Evolutionary conservation across 257 asterid species (phyloP).

Genomic region (Solanum virginianum): DNA sequence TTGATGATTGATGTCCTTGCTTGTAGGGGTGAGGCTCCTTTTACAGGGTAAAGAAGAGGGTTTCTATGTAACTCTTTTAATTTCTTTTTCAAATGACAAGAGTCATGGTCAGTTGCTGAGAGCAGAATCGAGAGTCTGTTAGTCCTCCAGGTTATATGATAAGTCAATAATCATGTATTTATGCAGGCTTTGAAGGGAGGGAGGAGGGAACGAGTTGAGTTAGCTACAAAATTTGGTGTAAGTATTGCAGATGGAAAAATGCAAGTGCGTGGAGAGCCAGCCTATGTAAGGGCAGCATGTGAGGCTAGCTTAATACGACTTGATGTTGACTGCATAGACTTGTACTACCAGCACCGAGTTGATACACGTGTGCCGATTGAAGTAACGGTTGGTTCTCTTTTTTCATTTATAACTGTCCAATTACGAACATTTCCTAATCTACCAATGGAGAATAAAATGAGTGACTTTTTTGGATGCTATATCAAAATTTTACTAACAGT

Average conservation of each 20-base stretch:
- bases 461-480: neutral
- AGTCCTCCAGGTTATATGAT: neutral
- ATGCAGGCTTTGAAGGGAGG: constrained; percentile 28
- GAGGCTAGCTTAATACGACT: constrained; percentile 38
- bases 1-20: neutral
- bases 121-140: neutral
- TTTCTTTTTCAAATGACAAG: neutral
- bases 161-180: neutral
- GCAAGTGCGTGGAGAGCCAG: constrained; percentile 23
- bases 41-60: neutral
- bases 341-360: constrained; percentile 28
- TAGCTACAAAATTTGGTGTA: constrained; percentile 32
- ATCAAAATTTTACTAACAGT: neutral
- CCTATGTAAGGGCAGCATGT: constrained; percentile 22
- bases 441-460: neutral
- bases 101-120: neutral
- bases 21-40: neutral
- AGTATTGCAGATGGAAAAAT: neutral
- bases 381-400: constrained; percentile 22
- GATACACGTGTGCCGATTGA: constrained; percentile 30
- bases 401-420: neutral
- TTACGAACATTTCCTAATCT: neutral
- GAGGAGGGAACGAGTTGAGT: constrained; percentile 19
- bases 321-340: constrained; percentile 26
- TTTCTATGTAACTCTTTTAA: neutral